A percentile compares a stretch with the other conserved stretches of the same genome.
These are phyloP conservation scores for Carex myosuroides DNA, from an alignment of 176 grass and related monocot species.

Conservation along the genomic window DNA sequence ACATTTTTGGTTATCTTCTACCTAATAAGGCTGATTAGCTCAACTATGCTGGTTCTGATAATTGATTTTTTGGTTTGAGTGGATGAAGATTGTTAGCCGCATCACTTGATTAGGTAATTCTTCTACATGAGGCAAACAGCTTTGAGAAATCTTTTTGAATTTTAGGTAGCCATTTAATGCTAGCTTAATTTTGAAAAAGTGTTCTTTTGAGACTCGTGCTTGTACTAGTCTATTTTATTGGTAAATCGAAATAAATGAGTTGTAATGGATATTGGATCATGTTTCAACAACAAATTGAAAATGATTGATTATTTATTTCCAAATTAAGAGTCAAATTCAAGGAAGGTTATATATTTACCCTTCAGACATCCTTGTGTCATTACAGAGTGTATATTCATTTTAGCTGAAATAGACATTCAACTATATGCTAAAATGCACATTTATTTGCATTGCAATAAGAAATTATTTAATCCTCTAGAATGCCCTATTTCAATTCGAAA, in stretches of 20 bases:
- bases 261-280: neutral
- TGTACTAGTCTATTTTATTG: neutral
- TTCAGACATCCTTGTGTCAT: neutral
- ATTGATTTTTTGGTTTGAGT: conserved; percentile 21
- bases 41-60: conserved; percentile 16
- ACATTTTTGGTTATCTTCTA: conserved; percentile 10
- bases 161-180: neutral
- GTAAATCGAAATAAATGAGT: neutral
- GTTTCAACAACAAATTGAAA: neutral
- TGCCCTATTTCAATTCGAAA: neutral
- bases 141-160: neutral
- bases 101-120: conserved; percentile 16
- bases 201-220: neutral
- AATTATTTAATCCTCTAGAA: neutral
- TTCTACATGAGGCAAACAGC: neutral
- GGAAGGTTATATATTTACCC: neutral
- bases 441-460: neutral
- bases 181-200: conserved; percentile 8
- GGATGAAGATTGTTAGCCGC: conserved; percentile 1
- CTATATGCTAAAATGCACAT: too few relatives aligned
- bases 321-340: too few relatives aligned
- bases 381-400: neutral
- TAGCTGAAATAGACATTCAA: too few relatives aligned
- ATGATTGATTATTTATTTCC: too few relatives aligned
- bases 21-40: neutral